These are phyloP conservation scores for Cinchona pubescens DNA, from an alignment of 257 asterid genomes.

Conservation along the genomic window DNA sequence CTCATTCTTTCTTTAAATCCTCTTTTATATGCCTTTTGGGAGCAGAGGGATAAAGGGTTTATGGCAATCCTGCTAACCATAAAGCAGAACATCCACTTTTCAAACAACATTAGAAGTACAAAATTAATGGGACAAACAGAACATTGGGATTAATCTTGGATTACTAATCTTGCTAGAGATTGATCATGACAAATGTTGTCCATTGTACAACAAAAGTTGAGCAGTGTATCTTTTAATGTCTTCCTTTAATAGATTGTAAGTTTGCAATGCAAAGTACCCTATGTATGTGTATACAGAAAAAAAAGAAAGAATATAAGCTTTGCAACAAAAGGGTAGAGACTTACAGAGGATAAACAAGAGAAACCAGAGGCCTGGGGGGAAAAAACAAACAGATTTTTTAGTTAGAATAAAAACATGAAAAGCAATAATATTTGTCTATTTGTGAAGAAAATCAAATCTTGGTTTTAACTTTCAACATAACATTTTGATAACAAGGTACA, in stretches of 20 bases:
- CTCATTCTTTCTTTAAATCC: not conserved
- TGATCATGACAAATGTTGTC: not conserved
- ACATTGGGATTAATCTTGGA: not conserved
- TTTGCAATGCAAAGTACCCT: not conserved
- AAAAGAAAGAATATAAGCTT: too few species aligned
- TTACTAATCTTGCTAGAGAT: not conserved
- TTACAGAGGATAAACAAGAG: conserved; percentile 92
- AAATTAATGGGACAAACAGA: not conserved
- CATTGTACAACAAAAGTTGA: not conserved
- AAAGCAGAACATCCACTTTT: not conserved
- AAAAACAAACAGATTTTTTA: conserved; percentile 4
- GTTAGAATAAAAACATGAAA: conserved; percentile 1
- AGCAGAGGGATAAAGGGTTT: not conserved
- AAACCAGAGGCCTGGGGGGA: conserved; percentile 78
- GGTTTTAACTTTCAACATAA: not conserved
- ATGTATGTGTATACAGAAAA: too few species aligned
- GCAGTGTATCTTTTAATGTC: not conserved
- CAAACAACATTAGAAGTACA: not conserved
- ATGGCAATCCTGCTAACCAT: not conserved
- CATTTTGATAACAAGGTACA: not conserved
- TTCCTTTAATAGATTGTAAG: not conserved
- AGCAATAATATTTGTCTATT: not conserved
- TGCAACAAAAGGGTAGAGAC: conserved; percentile 16
- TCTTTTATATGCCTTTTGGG: not conserved
- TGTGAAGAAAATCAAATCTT: not conserved